Evolutionary conservation across 148 eudicot species (phyloP), one percentile per base, ranked within the genome.

Genomic region (Vaccinium darrowii): DNA sequence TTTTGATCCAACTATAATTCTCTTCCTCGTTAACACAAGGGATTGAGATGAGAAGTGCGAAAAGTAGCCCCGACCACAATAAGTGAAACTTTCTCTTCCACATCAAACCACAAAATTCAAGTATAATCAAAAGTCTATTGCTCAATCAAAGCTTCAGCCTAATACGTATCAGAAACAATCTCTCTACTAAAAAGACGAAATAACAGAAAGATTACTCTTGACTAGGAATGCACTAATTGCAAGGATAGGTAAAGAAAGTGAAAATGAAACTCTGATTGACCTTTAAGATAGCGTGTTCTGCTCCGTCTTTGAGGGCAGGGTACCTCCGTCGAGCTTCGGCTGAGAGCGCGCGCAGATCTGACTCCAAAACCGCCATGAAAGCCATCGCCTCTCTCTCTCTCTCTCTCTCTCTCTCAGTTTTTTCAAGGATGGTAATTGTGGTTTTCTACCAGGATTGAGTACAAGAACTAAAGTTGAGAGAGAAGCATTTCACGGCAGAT

Each of bases 211-310:
- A 76, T 5, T 4, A 72, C 8, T 25, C 75, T 58, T 27, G 77
- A 5, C 56, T 62, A 19, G 67, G 25, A 63, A 79, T 16, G 49
- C 60, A 73, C 25, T 18, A 14, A 81, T 39, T 54, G 25, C 25
- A 82, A 19, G 18, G 71, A 19, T 30, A 43, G 3, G 11, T 1
- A 21, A 43, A 79, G 25, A 52, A 2, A 33, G 21, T 11, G 3
- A 25, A 27, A 78, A 16, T 30, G 69, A 36, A 18, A 9, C 19
- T 77, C 54, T 72, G 77, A 97, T 33, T 33, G 2, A 33, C 99
- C 98, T 97, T 97, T 15, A 97, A 53, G n/a, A 97, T 97, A 30
- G 99, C 99, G 83, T 97, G 99, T 73, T 97, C 99, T 18, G 99
- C 99, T 36, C 92, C 99, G 82, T 97, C 99, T 82, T 97, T 97